These are phyloP conservation scores for Pascua guehoae DNA, from an alignment of 1,284 basidiomycete genomes.

Conservation along the genomic window DNA sequence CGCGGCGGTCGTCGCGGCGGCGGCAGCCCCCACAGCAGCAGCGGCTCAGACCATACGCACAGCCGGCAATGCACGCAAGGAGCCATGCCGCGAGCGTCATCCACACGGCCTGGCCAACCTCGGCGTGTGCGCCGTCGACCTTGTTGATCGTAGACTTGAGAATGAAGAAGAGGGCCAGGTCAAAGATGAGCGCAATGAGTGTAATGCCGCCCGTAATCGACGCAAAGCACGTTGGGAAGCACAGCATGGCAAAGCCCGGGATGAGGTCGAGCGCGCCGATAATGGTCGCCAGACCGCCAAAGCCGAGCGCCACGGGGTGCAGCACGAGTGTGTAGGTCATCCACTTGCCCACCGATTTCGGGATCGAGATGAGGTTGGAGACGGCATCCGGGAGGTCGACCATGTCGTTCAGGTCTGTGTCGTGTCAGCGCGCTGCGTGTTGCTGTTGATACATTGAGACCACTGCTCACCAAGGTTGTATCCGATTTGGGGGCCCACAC, in stretches of 20 bases:
- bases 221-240: constrained; percentile 75
- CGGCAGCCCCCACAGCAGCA: constrained; percentile 79
- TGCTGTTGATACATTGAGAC: not conserved
- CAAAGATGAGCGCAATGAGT: constrained; percentile 78
- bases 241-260: constrained; percentile 76
- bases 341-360: constrained; percentile 68
- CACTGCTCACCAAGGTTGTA: constrained; percentile 69
- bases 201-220: constrained; percentile 67
- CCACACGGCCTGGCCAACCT: constrained; percentile 77
- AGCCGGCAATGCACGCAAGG: constrained; percentile 75
- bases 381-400: constrained; percentile 59
- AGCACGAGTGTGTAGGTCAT: constrained; percentile 81
- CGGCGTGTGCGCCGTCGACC: constrained; percentile 64
- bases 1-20: constrained; percentile 54
- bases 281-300: constrained; percentile 66
- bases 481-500: constrained; percentile 71
- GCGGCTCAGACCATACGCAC: constrained; percentile 73
- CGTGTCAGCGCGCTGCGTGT: not conserved
- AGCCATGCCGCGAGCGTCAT: constrained; percentile 79
- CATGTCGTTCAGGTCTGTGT: constrained; percentile 69
- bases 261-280: constrained; percentile 80
- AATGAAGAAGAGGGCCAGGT: constrained; percentile 78
- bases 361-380: constrained; percentile 57
- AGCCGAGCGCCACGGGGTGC: constrained; percentile 74
- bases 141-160: constrained; percentile 71